These are phyloP conservation scores for Proteromonas lacertae DNA, from an alignment of 352 stramenopile genomes.

Conservation along the genomic window DNA sequence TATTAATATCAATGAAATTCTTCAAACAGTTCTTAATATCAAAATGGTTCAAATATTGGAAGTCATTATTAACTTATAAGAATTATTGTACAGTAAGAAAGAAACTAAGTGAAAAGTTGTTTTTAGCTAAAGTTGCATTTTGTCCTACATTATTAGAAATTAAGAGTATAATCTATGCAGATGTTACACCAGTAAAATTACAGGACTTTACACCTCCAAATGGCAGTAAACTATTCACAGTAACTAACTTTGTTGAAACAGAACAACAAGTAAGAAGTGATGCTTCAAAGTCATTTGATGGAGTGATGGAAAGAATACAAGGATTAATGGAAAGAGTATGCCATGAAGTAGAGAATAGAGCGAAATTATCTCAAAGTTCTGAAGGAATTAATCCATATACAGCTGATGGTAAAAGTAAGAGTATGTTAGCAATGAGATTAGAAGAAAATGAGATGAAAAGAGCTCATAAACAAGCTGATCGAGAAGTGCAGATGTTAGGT, in stretches of 20 bases:
- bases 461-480: constrained; percentile 31
- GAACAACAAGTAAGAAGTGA: not conserved
- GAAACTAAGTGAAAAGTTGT: constrained; percentile 29
- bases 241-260: constrained; percentile 9
- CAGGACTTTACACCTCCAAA: constrained; percentile 39
- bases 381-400: not conserved
- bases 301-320: not conserved
- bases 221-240: constrained; percentile 26
- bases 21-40: constrained; percentile 66
- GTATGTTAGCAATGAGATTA: constrained; percentile 51
- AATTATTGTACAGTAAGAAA: constrained; percentile 48
- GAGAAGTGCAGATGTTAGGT: constrained; percentile 45
- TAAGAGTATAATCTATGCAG: constrained; percentile 39
- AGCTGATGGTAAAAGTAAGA: constrained; percentile 32
- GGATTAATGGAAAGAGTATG: constrained; percentile 2
- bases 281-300: not conserved
- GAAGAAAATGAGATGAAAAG: constrained; percentile 34
- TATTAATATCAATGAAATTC: constrained; percentile 56
- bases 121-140: constrained; percentile 52
- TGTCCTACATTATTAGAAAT: constrained; percentile 38
- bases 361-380: not conserved
- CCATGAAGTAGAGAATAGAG: not conserved
- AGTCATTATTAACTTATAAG: constrained; percentile 43
- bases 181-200: constrained; percentile 33
- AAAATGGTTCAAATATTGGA: constrained; percentile 49